Conservation (phyloP, 768 basidiomycete genomes). For the Mycena latifolia region DNA sequence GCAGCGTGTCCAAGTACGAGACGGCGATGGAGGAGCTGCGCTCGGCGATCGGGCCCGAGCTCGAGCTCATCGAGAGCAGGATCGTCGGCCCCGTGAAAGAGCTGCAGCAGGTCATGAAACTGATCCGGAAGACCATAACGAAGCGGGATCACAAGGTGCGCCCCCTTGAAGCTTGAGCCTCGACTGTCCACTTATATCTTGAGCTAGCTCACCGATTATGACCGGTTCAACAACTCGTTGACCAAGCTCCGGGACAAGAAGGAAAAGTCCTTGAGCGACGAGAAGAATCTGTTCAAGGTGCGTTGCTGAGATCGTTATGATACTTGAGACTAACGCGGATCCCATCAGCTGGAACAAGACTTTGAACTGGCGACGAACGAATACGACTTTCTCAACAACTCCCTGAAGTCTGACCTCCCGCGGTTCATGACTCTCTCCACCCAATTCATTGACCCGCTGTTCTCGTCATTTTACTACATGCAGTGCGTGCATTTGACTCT, state of each 20-base stretch:
- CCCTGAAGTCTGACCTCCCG: constrained; percentile 92
- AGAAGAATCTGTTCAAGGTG: constrained; percentile 97
- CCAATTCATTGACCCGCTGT: constrained; percentile 95
- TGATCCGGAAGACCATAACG: constrained; percentile 92
- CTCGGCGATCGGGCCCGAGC: constrained; percentile 84
- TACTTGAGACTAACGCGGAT: constrained; percentile 24
- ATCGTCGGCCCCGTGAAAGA: constrained; percentile 92
- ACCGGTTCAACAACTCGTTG: constrained; percentile 95
- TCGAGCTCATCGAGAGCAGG: constrained; percentile 93
- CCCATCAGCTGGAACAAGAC: constrained; percentile 89
- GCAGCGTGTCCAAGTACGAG: constrained; percentile 80
- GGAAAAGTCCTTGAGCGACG: constrained; percentile 95
- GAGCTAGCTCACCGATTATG: constrained; percentile 86
- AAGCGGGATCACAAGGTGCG: constrained; percentile 96
- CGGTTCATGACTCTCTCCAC: constrained; percentile 91
- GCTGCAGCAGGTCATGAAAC: constrained; percentile 86
- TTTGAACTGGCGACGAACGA: constrained; percentile 93
- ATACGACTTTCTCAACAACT: constrained; percentile 92
- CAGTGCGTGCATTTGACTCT: constrained; percentile 71
- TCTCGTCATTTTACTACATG: constrained; percentile 99
- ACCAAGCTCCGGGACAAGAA: constrained; percentile 98
- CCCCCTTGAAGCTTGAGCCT: constrained; percentile 3
- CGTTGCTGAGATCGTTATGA: constrained; percentile 32
- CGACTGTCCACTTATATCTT: constrained; percentile 7
- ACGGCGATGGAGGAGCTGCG: constrained; percentile 86